phyloP scores from a whole-genome alignment of 441 rosid species.

The Syzygium syzygioides region DNA sequence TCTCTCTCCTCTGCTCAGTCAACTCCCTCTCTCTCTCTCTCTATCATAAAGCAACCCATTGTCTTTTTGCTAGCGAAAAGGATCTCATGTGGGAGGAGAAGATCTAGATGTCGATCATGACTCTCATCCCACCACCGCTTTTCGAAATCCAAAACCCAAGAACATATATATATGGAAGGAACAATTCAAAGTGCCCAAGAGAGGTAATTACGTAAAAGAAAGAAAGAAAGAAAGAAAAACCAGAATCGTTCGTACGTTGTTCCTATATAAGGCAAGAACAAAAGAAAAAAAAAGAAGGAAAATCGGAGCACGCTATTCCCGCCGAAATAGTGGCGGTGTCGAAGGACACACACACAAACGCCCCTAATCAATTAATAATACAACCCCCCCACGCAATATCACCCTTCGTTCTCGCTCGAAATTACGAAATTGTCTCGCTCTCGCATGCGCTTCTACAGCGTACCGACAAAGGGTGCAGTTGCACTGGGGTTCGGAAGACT shows the following conservation, averaged over 20 bases:
- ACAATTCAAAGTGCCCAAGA: neutral
- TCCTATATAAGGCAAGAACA: slow-evolving; percentile 23
- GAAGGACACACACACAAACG: neutral
- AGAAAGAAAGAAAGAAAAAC: neutral
- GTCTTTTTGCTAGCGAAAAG: neutral
- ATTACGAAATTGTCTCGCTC: slow-evolving; percentile 31
- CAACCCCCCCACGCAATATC: neutral
- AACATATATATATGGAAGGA: neutral
- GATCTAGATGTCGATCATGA: neutral
- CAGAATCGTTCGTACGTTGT: slow-evolving; percentile 7
- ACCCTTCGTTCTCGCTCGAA: slow-evolving; percentile 10
- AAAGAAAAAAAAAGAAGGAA: neutral
- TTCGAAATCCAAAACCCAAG: neutral
- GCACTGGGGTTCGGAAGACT: neutral
- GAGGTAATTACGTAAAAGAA: neutral
- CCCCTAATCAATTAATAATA: neutral
- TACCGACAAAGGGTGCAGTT: slow-evolving; percentile 20
- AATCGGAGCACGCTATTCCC: slow-evolving; percentile 39
- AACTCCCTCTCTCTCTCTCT: neutral
- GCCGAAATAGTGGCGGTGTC: slow-evolving; percentile 61
- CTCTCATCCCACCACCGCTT: neutral
- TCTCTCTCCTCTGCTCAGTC: neutral
- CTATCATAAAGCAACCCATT: neutral
- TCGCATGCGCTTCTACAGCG: slow-evolving; percentile 30
- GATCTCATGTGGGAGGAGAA: neutral